phyloP scores from a whole-genome alignment of 2,329 filamentous ascomycete species.

The Biscogniauxia mediterranea region DNA sequence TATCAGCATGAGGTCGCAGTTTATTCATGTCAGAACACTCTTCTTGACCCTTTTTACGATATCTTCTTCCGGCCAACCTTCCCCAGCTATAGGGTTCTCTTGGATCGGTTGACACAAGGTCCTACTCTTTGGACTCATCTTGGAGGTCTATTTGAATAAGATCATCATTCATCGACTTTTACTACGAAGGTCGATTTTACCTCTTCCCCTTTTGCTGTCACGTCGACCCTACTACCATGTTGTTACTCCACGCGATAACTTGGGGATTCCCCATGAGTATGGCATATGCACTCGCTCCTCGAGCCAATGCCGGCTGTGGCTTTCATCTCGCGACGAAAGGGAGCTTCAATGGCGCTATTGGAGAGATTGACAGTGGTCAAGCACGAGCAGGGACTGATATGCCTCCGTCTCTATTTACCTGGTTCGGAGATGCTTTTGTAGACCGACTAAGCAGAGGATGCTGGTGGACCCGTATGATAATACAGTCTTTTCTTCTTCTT shows the following conservation, averaged over 20 bases:
- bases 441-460: conserved; percentile 59
- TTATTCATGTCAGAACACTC: too few relatives aligned
- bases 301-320: conserved; percentile 47
- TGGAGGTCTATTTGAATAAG: not conserved
- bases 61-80: not conserved
- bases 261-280: conserved; percentile 18
- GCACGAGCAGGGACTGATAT: conserved; percentile 54
- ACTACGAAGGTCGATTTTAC: not conserved
- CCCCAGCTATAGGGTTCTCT: not conserved
- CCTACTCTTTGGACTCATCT: not conserved
- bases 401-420: conserved; percentile 49
- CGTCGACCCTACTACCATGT: not conserved
- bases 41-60: not conserved
- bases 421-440: conserved; percentile 53
- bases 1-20: too few relatives aligned
- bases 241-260: conserved; percentile 3
- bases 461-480: conserved; percentile 54
- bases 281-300: conserved; percentile 34
- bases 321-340: conserved; percentile 53
- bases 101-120: not conserved
- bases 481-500: not conserved
- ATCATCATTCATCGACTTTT: not conserved
- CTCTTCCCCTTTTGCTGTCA: too few relatives aligned
- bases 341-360: conserved; percentile 50
- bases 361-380: conserved; percentile 62